Evolutionary conservation across 164 flowering plant genomes (phyloP).

Genomic region (Aristolochia fimbriata): DNA sequence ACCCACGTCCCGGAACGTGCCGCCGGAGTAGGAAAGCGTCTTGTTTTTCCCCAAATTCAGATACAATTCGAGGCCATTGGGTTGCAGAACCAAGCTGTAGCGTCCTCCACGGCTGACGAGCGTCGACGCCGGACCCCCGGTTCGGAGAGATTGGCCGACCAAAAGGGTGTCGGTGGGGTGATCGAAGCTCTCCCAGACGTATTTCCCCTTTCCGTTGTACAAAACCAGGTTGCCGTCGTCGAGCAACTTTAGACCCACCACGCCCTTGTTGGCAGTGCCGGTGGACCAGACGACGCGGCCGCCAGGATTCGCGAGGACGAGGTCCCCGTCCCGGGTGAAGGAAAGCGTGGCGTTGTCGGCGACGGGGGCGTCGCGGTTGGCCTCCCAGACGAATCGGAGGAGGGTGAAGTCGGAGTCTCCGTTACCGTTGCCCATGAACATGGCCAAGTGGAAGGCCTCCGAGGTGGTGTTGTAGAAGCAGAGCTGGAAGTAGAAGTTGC

Average conservation of each 20-base stretch:
- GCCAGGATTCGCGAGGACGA: conserved; percentile 35
- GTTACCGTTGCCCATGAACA: conserved; percentile 20
- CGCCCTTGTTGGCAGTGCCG: conserved; percentile 46
- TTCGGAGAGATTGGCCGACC: conserved; percentile 34
- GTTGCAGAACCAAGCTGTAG: conserved; percentile 19
- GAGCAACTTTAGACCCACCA: conserved; percentile 26
- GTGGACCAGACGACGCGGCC: conserved; percentile 49
- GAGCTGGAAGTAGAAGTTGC: conserved; percentile 13
- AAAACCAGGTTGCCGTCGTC: conserved; percentile 51
- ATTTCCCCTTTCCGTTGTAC: conserved; percentile 24
- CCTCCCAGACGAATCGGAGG: conserved; percentile 34
- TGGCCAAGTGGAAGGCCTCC: conserved; percentile 14
- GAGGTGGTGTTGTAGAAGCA: conserved; percentile 32
- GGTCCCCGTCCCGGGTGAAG: conserved; percentile 37
- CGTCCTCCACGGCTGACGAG: conserved; percentile 21
- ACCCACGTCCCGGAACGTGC: neutral
- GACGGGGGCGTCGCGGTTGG: conserved; percentile 19
- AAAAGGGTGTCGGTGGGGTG: conserved; percentile 42
- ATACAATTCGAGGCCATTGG: conserved; percentile 9
- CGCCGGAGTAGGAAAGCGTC: neutral
- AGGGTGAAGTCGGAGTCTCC: conserved; percentile 6
- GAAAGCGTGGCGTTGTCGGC: conserved; percentile 30
- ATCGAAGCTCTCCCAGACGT: conserved; percentile 54
- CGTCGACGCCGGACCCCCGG: neutral
- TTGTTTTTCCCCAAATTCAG: neutral